phyloP scores from a whole-genome alignment of 129 eudicot species.

The Chrysanthemum lavandulifolium region DNA sequence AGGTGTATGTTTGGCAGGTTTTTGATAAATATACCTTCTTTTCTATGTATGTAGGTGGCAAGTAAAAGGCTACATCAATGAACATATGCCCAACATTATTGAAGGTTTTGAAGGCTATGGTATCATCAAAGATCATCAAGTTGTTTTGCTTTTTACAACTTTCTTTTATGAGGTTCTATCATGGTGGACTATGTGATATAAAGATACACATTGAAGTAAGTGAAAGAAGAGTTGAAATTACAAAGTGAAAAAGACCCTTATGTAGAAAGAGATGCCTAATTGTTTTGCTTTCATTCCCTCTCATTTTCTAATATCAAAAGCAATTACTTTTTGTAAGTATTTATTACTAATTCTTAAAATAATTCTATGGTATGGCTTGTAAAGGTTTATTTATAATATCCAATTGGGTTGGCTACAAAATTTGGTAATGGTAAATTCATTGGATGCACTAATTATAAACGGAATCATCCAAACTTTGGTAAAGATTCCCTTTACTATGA shows the following conservation, averaged over 20 bases:
- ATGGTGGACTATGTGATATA: constrained; percentile 35
- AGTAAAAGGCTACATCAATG: constrained; percentile 34
- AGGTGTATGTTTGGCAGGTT: constrained; percentile 7
- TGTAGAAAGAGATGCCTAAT: constrained; percentile 33
- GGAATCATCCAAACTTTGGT: too few species aligned
- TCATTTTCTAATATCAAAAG: constrained; percentile 23
- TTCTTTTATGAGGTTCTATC: constrained; percentile 39
- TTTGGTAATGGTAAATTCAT: too few species aligned
- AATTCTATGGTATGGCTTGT: too few species aligned
- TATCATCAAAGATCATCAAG: constrained; percentile 9
- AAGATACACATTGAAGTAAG: constrained; percentile 55
- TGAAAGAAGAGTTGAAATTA: constrained; percentile 44
- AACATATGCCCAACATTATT: constrained; percentile 34
- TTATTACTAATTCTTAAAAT: too few species aligned
- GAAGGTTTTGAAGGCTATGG: constrained; percentile 23
- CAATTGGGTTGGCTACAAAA: too few species aligned
- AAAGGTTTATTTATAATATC: too few species aligned
- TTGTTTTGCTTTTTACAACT: constrained; percentile 32
- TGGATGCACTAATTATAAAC: too few species aligned
- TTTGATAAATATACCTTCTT: constrained; percentile 16
- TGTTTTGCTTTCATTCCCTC: constrained; percentile 26
- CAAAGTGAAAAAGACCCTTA: constrained; percentile 33
- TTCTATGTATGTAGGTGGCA: constrained; percentile 41
- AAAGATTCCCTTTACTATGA: too few species aligned
- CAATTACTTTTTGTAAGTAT: constrained; percentile 5